phyloP scores from a whole-genome alignment of 108 stramenopile genomes.

The Cyclotella atomus region DNA sequence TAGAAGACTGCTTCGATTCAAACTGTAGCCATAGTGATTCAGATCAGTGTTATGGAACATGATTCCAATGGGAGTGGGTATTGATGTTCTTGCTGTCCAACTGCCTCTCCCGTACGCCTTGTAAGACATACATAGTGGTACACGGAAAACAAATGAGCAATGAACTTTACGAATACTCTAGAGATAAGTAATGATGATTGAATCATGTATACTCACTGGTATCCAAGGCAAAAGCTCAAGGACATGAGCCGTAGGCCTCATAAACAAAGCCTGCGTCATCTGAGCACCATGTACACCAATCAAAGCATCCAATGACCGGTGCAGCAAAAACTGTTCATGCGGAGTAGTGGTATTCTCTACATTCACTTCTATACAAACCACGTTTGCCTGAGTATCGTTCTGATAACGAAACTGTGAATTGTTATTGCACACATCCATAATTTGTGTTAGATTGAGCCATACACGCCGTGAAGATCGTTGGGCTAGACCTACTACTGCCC shows the following conservation, averaged over 20 bases:
- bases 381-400: constrained; percentile 23
- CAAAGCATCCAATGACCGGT: constrained; percentile 53
- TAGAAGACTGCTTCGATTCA: constrained; percentile 15
- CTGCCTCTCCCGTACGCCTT: background rate
- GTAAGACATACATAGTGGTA: constrained; percentile 26
- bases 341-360: constrained; percentile 46
- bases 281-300: constrained; percentile 65
- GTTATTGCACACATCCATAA: constrained; percentile 34
- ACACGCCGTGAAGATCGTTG: constrained; percentile 15
- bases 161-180: background rate
- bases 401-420: background rate
- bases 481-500: constrained; percentile 31
- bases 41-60: constrained; percentile 50
- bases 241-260: constrained; percentile 43
- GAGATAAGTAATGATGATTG: background rate
- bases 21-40: constrained; percentile 34
- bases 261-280: constrained; percentile 54
- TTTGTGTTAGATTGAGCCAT: constrained; percentile 23
- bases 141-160: background rate
- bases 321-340: constrained; percentile 48
- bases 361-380: constrained; percentile 54
- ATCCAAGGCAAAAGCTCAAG: constrained; percentile 59
- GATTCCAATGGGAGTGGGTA: constrained; percentile 49
- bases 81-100: constrained; percentile 25
- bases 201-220: constrained; percentile 18